phyloP scores from a whole-genome alignment of 1,139 yeast species.

The Geotrichum candidum region DNA sequence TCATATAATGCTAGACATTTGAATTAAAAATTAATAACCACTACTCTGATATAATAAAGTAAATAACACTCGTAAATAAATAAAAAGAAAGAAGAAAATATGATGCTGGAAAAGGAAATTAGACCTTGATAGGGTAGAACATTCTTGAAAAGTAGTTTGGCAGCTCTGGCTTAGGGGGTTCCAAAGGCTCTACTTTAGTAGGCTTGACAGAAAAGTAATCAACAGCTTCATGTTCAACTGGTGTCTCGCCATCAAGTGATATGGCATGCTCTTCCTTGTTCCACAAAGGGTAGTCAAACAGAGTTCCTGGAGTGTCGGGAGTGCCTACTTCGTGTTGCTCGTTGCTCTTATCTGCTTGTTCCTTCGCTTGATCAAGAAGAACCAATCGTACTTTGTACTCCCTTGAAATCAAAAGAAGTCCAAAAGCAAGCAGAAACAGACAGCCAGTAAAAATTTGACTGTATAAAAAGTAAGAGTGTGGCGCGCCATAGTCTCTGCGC shows the following conservation, averaged over 20 bases:
- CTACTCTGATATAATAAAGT: background rate
- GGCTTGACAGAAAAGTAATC: conserved; percentile 2
- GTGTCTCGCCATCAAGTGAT: conserved; percentile 6
- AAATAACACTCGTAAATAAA: background rate
- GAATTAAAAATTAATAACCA: background rate
- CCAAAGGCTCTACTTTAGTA: background rate
- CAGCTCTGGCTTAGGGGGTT: background rate
- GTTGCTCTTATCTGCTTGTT: background rate
- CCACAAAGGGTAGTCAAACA: background rate
- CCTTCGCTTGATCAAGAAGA: background rate
- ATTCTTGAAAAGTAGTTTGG: background rate
- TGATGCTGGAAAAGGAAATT: too few species aligned
- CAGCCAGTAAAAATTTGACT: conserved; percentile 58
- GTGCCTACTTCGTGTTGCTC: background rate
- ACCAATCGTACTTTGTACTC: background rate
- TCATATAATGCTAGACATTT: background rate
- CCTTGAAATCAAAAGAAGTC: conserved; percentile 3
- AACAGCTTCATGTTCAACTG: background rate
- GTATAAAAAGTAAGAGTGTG: conserved; percentile 46
- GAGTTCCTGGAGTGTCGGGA: background rate
- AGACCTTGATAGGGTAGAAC: conserved; percentile 3
- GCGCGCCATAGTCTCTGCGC: conserved; percentile 2
- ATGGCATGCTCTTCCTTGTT: background rate
- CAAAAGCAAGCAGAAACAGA: conserved; percentile 1
- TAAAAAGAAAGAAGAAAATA: background rate